Conservation (phyloP, 257 asterid species). For the Gentiana macrophylla region DNA sequence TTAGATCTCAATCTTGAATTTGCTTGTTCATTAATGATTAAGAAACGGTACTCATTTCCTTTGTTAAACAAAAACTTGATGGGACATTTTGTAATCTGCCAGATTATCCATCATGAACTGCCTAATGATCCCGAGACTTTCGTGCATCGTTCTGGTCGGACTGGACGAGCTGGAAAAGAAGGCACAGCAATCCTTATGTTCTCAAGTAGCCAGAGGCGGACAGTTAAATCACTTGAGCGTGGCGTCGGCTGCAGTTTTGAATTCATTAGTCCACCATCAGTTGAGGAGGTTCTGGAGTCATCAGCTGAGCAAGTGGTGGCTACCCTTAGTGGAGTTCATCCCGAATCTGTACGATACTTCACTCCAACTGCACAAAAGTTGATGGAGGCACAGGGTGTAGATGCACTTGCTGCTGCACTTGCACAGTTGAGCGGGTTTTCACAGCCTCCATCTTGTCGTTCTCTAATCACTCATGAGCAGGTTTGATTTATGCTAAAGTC, state of each 20-base stretch:
- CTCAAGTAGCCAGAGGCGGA: conserved; percentile 63
- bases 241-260: conserved; percentile 76
- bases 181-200: conserved; percentile 72
- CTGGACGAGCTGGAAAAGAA: conserved; percentile 89
- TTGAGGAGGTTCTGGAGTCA: conserved; percentile 70
- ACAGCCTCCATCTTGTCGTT: conserved; percentile 40
- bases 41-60: too few relatives aligned
- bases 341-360: conserved; percentile 33
- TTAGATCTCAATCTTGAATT: too few relatives aligned
- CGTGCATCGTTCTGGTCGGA: conserved; percentile 97
- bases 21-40: too few relatives aligned
- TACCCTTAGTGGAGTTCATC: conserved; percentile 36
- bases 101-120: conserved; percentile 92
- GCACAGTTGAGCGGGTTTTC: conserved; percentile 47
- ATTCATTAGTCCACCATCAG: conserved; percentile 56
- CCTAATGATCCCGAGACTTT: conserved; percentile 96
- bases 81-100: conserved; percentile 6
- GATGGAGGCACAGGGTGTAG: conserved; percentile 34
- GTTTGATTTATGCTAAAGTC: conserved; percentile 6
- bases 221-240: conserved; percentile 67
- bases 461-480: conserved; percentile 45
- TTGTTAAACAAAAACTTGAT: not conserved
- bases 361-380: conserved; percentile 34
- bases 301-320: conserved; percentile 56
- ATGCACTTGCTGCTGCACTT: conserved; percentile 42